Conservation (phyloP, 352 stramenopile genomes). For the Pythium graminicola region DNA sequence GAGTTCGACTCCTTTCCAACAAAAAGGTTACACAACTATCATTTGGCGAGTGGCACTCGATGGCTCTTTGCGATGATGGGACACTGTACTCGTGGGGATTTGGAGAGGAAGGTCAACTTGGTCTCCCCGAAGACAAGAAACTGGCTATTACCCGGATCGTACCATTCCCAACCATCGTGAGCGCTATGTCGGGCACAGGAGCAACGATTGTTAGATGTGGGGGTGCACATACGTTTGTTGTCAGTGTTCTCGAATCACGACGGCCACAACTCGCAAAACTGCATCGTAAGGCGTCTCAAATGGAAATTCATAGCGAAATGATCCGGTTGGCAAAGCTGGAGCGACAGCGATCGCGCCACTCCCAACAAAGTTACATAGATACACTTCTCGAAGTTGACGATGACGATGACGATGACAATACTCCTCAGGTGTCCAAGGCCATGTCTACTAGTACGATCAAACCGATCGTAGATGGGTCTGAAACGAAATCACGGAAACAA, state of each 20-base stretch:
- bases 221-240: conserved; percentile 54
- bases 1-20: conserved; percentile 38
- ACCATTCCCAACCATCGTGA: conserved; percentile 39
- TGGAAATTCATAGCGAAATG: conserved; percentile 28
- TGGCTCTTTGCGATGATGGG: conserved; percentile 48
- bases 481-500: neutral
- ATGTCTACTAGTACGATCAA: neutral
- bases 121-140: conserved; percentile 39
- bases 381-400: neutral
- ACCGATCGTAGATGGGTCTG: neutral
- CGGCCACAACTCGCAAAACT: conserved; percentile 37
- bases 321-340: conserved; percentile 16
- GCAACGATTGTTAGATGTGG: conserved; percentile 51
- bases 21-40: conserved; percentile 42
- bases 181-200: conserved; percentile 45
- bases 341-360: conserved; percentile 16
- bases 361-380: neutral
- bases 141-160: conserved; percentile 26
- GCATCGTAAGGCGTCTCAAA: conserved; percentile 30
- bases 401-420: neutral
- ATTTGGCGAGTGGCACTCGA: conserved; percentile 68
- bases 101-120: conserved; percentile 64
- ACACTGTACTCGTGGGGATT: conserved; percentile 62
- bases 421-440: neutral
- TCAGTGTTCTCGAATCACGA: conserved; percentile 54